These are phyloP conservation scores for Trichophyton benhamiae DNA, from an alignment of 2,329 filamentous ascomycete species.

Conservation along the genomic window DNA sequence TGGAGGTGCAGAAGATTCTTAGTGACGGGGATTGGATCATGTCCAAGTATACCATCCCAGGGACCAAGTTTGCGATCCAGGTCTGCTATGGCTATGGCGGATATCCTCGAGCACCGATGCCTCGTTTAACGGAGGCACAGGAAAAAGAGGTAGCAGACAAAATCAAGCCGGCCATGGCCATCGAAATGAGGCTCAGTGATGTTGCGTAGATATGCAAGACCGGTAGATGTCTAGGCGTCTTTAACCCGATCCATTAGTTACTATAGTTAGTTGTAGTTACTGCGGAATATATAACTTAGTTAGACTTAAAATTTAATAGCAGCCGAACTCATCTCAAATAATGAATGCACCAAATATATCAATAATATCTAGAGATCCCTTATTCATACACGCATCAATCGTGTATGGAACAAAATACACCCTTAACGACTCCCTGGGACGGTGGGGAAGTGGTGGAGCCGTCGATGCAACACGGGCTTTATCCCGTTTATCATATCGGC, in stretches of 20 bases:
- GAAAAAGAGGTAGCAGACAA: constrained; percentile 97
- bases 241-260: too few relatives aligned
- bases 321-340: too few relatives aligned
- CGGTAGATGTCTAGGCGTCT: not conserved
- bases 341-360: too few relatives aligned
- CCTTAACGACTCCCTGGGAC: not conserved
- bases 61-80: constrained; percentile 54
- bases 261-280: too few relatives aligned
- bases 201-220: not conserved
- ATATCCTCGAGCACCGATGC: constrained; percentile 43
- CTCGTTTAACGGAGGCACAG: constrained; percentile 52
- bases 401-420: not conserved
- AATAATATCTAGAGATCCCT: too few relatives aligned
- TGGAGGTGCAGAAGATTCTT: constrained; percentile 51
- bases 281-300: too few relatives aligned
- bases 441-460: not conserved
- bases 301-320: too few relatives aligned
- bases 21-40: constrained; percentile 57
- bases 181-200: constrained; percentile 9
- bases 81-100: constrained; percentile 54
- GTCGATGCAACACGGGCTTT: not conserved
- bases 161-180: constrained; percentile 46
- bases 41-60: constrained; percentile 55
- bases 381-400: not conserved
- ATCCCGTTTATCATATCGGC: not conserved